Percentiles rank a stretch among this genome's conserved stretches.
Evolutionary conservation across 2,329 filamentous ascomycete genomes (phyloP).

Genomic region (Colletotrichum sansevieriae): DNA sequence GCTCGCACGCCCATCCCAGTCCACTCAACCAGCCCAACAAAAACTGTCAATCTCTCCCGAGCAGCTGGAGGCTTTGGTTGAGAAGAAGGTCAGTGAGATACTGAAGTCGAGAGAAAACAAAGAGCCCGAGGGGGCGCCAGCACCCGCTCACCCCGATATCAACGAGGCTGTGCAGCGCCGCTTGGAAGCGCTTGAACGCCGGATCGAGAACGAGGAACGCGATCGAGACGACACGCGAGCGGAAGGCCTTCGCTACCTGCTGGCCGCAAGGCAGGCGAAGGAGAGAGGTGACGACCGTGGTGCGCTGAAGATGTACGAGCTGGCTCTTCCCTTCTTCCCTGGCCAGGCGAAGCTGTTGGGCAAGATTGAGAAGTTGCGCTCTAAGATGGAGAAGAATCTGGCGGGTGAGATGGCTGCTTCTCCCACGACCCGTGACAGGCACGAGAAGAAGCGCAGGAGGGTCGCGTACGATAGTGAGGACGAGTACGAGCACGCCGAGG

Average conservation of each 20-base stretch:
- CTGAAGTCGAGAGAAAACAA: slow-evolving; percentile 79
- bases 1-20: slow-evolving; percentile 48
- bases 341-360: slow-evolving; percentile 81
- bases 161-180: slow-evolving; percentile 84
- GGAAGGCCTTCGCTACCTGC: slow-evolving; percentile 85
- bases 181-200: slow-evolving; percentile 85
- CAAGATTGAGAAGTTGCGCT: slow-evolving; percentile 75
- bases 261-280: slow-evolving; percentile 94
- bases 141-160: slow-evolving; percentile 63
- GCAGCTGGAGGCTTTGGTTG: slow-evolving; percentile 90
- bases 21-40: slow-evolving; percentile 43
- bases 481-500: slow-evolving; percentile 55
- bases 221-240: slow-evolving; percentile 76
- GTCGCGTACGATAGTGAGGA: slow-evolving; percentile 52
- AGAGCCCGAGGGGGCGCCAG: slow-evolving; percentile 60
- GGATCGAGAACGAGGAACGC: slow-evolving; percentile 76
- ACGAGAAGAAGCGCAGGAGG: slow-evolving; percentile 45
- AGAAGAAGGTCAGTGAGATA: slow-evolving; percentile 91
- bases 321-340: slow-evolving; percentile 87
- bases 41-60: slow-evolving; percentile 72
- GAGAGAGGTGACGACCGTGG: slow-evolving; percentile 83
- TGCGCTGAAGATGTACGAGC: slow-evolving; percentile 87
- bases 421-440: slow-evolving; percentile 21
- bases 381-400: slow-evolving; percentile 58
- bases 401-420: slow-evolving; percentile 21